These are phyloP conservation scores for Fusarium sp. DNA, from an alignment of 2,329 filamentous ascomycete species.

Conservation along the genomic window DNA sequence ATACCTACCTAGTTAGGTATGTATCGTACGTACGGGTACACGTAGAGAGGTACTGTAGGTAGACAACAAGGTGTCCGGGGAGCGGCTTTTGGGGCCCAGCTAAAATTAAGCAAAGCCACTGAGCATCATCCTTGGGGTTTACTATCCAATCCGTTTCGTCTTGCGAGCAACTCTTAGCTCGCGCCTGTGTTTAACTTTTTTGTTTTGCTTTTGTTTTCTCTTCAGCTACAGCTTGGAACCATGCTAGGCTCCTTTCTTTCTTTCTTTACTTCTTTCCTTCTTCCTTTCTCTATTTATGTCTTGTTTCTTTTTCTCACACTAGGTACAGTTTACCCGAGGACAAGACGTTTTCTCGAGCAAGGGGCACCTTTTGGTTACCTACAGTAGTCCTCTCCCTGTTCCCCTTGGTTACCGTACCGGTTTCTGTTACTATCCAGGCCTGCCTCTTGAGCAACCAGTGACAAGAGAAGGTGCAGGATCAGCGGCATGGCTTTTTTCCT, in stretches of 20 bases:
- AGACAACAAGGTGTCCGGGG: not conserved
- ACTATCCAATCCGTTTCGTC: not conserved
- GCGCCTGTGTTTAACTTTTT: constrained; percentile 1
- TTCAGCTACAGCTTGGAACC: not conserved
- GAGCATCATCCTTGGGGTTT: constrained; percentile 10
- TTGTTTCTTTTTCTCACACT: not conserved
- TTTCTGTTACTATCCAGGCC: constrained; percentile 22
- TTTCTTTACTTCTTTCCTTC: not conserved
- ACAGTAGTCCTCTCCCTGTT: constrained; percentile 4
- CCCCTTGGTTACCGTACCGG: not conserved
- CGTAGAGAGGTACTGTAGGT: not conserved
- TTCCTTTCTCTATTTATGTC: constrained; percentile 3
- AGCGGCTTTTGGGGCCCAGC: constrained; percentile 10
- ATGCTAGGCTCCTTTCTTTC: constrained; percentile 15
- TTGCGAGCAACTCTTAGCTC: constrained; percentile 9
- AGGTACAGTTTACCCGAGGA: not conserved
- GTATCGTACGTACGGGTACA: not conserved
- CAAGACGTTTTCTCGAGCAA: constrained; percentile 16
- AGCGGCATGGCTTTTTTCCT: constrained; percentile 12
- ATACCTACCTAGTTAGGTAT: not conserved
- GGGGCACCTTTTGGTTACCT: constrained; percentile 9
- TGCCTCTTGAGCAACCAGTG: constrained; percentile 19
- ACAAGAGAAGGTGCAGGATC: constrained; percentile 6
- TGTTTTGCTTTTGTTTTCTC: constrained; percentile 23
- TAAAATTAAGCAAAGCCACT: constrained; percentile 18